These are phyloP conservation scores for Verticillium longisporum DNA, from an alignment of 2,329 filamentous ascomycete species.

Conservation along the genomic window DNA sequence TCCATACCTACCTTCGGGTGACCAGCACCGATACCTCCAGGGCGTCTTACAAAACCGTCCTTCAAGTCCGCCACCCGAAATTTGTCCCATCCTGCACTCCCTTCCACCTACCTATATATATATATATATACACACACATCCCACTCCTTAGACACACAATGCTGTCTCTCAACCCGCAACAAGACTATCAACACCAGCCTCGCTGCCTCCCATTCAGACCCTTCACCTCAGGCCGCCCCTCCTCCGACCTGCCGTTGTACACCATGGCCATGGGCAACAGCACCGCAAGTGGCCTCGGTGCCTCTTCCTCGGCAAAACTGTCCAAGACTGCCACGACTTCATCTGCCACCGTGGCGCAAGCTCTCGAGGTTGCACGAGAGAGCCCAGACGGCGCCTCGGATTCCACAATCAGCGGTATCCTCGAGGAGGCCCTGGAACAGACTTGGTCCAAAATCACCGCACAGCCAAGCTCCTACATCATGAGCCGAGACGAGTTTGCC, in stretches of 20 bases:
- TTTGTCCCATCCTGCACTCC: background rate
- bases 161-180: conserved; percentile 12
- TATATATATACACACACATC: conserved; percentile 3
- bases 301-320: background rate
- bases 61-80: background rate
- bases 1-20: background rate
- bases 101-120: no score
- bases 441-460: conserved; percentile 64
- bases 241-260: conserved; percentile 8
- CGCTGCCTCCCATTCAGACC: conserved; percentile 8
- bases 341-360: conserved; percentile 43
- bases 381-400: conserved; percentile 60
- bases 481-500: conserved; percentile 72
- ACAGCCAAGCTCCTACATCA: conserved; percentile 63
- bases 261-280: conserved; percentile 8
- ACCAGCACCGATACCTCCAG: background rate
- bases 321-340: background rate
- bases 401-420: conserved; percentile 52
- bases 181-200: conserved; percentile 9
- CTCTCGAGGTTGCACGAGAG: conserved; percentile 70
- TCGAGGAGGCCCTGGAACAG: conserved; percentile 56
- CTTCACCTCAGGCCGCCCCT: conserved; percentile 3
- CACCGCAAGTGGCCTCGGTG: background rate
- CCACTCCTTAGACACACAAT: conserved; percentile 3
- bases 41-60: background rate